Conservation (phyloP, 192 early-diverging fungal genomes). For the Haplosporangium gracile region DNA sequence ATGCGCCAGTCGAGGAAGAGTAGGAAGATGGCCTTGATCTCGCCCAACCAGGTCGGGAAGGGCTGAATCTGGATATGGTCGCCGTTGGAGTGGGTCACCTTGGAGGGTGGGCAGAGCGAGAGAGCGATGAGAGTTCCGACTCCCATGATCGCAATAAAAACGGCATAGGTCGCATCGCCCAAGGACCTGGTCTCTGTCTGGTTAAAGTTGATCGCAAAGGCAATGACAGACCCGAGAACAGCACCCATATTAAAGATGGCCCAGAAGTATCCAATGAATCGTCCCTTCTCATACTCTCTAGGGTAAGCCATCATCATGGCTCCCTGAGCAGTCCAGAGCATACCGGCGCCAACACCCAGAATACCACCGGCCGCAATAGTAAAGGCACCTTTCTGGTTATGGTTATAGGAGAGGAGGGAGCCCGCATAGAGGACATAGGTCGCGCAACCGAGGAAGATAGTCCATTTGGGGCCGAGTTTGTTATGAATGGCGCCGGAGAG, state of each 20-base stretch:
- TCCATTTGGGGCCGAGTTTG: slow-evolving; percentile 74
- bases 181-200: slow-evolving; percentile 56
- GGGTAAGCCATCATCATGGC: slow-evolving; percentile 89
- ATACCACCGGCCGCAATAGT: slow-evolving; percentile 80
- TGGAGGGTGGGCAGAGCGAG: slow-evolving; percentile 61
- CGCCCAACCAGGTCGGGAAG: slow-evolving; percentile 71
- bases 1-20: slow-evolving; percentile 73
- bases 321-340: slow-evolving; percentile 77
- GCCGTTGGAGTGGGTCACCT: slow-evolving; percentile 76
- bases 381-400: slow-evolving; percentile 63
- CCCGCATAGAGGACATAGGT: slow-evolving; percentile 82
- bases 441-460: slow-evolving; percentile 74
- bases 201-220: slow-evolving; percentile 77
- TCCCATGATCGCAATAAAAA: slow-evolving; percentile 75
- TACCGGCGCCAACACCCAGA: slow-evolving; percentile 83
- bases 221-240: slow-evolving; percentile 78
- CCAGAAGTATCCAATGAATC: slow-evolving; percentile 86
- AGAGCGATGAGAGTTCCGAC: slow-evolving; percentile 68
- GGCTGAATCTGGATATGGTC: slow-evolving; percentile 70
- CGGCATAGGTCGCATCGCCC: slow-evolving; percentile 77
- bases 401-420: slow-evolving; percentile 76
- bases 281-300: slow-evolving; percentile 77
- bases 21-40: slow-evolving; percentile 58
- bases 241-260: slow-evolving; percentile 83
- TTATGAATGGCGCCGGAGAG: slow-evolving; percentile 82